phyloP scores from a whole-genome alignment of 2,329 filamentous ascomycete species.

The Xylaria sp. region DNA sequence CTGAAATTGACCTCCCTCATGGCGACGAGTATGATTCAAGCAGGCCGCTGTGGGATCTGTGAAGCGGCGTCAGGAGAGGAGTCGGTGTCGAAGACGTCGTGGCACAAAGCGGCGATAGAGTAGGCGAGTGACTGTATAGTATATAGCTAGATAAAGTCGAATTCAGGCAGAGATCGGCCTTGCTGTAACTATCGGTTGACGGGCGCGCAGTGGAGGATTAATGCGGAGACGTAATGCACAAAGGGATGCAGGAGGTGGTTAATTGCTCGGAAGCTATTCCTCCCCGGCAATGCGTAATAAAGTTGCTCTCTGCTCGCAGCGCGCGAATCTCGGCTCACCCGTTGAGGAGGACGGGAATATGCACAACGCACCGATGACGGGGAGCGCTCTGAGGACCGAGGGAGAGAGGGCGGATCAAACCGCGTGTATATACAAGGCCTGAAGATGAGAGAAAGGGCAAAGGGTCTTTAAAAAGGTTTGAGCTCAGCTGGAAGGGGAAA shows the following conservation, averaged over 20 bases:
- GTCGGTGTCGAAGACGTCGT: conserved; percentile 27
- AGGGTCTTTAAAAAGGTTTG: conserved; percentile 28
- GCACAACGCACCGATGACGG: conserved; percentile 17
- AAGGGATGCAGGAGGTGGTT: conserved; percentile 31
- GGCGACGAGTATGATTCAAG: conserved; percentile 56
- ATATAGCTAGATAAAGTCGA: conserved; percentile 41
- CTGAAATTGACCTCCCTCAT: conserved; percentile 99
- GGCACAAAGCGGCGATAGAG: not conserved
- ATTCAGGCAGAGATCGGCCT: conserved; percentile 39
- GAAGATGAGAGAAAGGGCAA: conserved; percentile 31
- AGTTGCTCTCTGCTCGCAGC: conserved; percentile 36
- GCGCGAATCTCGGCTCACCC: conserved; percentile 29
- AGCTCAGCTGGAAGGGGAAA: conserved; percentile 35
- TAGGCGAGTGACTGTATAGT: conserved; percentile 40
- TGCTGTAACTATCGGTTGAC: conserved; percentile 38
- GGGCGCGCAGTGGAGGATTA: conserved; percentile 43
- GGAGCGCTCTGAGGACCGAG: conserved; percentile 15
- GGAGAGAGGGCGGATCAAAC: conserved; percentile 20
- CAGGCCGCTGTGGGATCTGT: conserved; percentile 37
- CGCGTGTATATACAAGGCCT: conserved; percentile 26
- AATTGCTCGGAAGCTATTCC: conserved; percentile 39
- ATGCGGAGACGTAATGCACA: conserved; percentile 45
- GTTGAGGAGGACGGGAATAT: conserved; percentile 9
- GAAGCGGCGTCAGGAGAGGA: conserved; percentile 40
- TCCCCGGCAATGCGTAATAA: conserved; percentile 47